phyloP scores from a whole-genome alignment of 371 early-diverging fungal genomes.

The Mucor indicus region DNA sequence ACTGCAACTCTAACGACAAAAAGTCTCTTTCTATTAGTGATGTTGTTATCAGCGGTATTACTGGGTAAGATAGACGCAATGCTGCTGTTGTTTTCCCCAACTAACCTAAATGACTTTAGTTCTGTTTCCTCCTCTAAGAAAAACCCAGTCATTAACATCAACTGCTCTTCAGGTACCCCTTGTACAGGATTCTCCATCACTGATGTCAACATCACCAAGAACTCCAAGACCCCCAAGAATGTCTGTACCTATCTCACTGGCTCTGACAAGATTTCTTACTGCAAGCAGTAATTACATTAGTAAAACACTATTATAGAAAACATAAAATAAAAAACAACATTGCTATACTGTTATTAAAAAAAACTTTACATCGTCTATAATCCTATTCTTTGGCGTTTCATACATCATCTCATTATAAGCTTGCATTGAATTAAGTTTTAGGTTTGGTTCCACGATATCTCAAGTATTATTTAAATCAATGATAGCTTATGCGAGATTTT shows the following conservation, averaged over 20 bases:
- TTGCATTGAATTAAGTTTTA: too few relatives aligned
- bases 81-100: too few relatives aligned
- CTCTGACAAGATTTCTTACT: conserved; percentile 6
- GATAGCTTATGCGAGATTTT: too few relatives aligned
- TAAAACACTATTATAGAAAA: too few relatives aligned
- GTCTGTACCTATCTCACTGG: conserved; percentile 13
- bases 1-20: conserved; percentile 20
- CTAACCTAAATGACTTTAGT: neutral
- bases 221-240: conserved; percentile 17
- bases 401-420: too few relatives aligned
- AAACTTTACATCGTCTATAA: too few relatives aligned
- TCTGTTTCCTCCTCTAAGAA: conserved; percentile 9
- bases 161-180: conserved; percentile 25
- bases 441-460: too few relatives aligned
- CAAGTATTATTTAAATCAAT: too few relatives aligned
- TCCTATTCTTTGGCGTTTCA: too few relatives aligned
- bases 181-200: conserved; percentile 22
- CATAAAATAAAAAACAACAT: too few relatives aligned
- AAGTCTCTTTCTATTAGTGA: conserved; percentile 23
- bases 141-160: conserved; percentile 23
- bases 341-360: too few relatives aligned
- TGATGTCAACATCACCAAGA: conserved; percentile 12
- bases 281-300: conserved; percentile 3
- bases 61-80: conserved; percentile 8
- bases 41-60: conserved; percentile 21